A percentile compares a stretch with the other conserved stretches of the same genome.
These are phyloP conservation scores for Gastrolobium bilobum DNA, from an alignment of 306 rosid genomes.

Conservation along the genomic window DNA sequence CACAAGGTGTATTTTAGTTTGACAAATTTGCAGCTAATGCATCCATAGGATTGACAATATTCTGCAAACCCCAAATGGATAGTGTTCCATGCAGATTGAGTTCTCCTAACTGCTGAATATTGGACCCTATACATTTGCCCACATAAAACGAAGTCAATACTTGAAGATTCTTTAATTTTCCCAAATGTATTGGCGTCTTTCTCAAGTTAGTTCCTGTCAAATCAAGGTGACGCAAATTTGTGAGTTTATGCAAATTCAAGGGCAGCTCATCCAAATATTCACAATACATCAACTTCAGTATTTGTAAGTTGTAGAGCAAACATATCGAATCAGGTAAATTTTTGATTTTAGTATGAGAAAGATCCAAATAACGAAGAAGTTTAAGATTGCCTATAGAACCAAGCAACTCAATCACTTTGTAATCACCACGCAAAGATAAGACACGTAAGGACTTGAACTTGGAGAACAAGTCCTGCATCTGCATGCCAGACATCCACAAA, in stretches of 20 bases:
- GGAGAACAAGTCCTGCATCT: neutral
- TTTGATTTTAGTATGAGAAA: neutral
- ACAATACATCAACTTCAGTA: neutral
- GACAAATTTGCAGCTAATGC: neutral
- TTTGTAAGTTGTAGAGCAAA: conserved; percentile 1
- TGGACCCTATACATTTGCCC: neutral
- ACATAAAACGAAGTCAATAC: conserved; percentile 34
- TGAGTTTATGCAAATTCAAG: conserved; percentile 11
- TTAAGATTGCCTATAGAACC: neutral
- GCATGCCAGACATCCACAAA: neutral
- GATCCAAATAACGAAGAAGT: conserved; percentile 11
- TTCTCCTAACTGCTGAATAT: conserved; percentile 7
- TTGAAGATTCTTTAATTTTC: conserved; percentile 23
- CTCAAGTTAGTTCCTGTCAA: neutral
- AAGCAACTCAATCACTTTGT: neutral
- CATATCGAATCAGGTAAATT: conserved; percentile 12
- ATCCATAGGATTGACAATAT: neutral
- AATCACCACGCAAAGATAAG: neutral
- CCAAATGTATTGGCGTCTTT: neutral
- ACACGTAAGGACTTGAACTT: neutral
- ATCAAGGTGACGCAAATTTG: conserved; percentile 13
- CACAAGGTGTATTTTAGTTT: neutral
- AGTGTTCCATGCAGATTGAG: conserved; percentile 17
- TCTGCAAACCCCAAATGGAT: neutral
- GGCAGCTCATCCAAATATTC: neutral